Percentiles rank a stretch among this genome's conserved stretches.
Conservation (phyloP, 1,139 yeast genomes). For the Pichia sp. region DNA sequence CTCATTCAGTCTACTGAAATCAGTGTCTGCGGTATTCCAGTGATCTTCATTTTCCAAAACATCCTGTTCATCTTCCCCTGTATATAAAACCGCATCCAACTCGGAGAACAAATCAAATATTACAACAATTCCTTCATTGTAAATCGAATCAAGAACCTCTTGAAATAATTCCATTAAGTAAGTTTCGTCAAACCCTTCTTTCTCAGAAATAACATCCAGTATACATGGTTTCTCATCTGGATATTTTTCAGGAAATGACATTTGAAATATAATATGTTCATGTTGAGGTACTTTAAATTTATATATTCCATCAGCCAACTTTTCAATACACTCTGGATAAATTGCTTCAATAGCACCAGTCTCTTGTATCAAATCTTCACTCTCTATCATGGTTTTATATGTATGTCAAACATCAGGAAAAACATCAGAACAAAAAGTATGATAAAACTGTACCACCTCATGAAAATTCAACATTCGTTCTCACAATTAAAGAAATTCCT, state of each 20-base stretch:
- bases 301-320: constrained; percentile 36
- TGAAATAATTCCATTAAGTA: constrained; percentile 40
- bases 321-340: constrained; percentile 55
- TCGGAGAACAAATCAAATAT: constrained; percentile 72
- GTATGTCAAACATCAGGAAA: not conserved
- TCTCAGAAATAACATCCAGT: constrained; percentile 43
- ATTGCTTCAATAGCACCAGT: constrained; percentile 80
- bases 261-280: constrained; percentile 47
- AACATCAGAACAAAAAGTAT: not conserved
- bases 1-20: not conserved
- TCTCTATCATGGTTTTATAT: constrained; percentile 11
- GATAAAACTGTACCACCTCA: not conserved
- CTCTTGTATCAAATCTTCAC: constrained; percentile 67
- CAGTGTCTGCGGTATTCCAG: constrained; percentile 15
- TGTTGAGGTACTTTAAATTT: constrained; percentile 60
- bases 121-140: constrained; percentile 58
- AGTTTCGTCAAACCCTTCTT: constrained; percentile 34
- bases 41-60: constrained; percentile 21
- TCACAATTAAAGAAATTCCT: not conserved
- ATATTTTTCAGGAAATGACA: constrained; percentile 64
- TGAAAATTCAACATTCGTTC: not conserved
- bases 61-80: constrained; percentile 33
- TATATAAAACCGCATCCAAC: constrained; percentile 44
- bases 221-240: constrained; percentile 60
- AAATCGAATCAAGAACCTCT: constrained; percentile 46